Conservation (phyloP, 768 basidiomycete genomes). For the Termitomyces sp. region DNA sequence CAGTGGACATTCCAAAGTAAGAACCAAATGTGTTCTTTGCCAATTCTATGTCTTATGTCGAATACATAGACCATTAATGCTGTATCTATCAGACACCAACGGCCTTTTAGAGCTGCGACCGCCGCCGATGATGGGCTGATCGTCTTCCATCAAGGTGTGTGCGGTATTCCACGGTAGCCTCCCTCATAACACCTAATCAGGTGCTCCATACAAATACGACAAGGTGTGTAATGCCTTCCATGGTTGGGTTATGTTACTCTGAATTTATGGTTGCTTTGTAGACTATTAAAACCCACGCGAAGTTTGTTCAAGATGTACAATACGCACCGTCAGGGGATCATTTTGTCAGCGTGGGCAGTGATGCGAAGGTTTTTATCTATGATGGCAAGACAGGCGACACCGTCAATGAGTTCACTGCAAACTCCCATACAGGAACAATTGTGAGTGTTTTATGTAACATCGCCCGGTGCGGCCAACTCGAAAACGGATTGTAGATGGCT, state of each 20-base stretch:
- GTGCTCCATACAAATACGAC: slow-evolving; percentile 86
- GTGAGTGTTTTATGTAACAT: slow-evolving; percentile 42
- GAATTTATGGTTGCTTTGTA: slow-evolving; percentile 19
- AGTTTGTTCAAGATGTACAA: slow-evolving; percentile 88
- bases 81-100: slow-evolving; percentile 80
- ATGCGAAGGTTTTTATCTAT: slow-evolving; percentile 83
- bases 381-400: slow-evolving; percentile 88
- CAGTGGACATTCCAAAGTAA: slow-evolving; percentile 83
- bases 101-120: slow-evolving; percentile 90
- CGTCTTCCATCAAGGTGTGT: slow-evolving; percentile 74
- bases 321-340: slow-evolving; percentile 78
- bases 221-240: slow-evolving; percentile 42
- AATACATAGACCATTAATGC: slow-evolving; percentile 71
- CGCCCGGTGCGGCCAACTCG: neutral
- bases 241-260: neutral
- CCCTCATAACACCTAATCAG: slow-evolving; percentile 26
- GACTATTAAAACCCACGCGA: slow-evolving; percentile 85
- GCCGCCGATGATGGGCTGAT: slow-evolving; percentile 82
- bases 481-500: slow-evolving; percentile 46
- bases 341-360: slow-evolving; percentile 88
- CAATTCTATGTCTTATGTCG: neutral
- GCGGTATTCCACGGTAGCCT: neutral
- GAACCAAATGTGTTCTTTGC: neutral
- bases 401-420: slow-evolving; percentile 62
- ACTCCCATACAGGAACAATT: slow-evolving; percentile 70